A percentile compares a stretch with the other conserved stretches of the same genome.
Conservation (phyloP, 192 early-diverging fungal genomes). For the Entrophospora sp. region DNA sequence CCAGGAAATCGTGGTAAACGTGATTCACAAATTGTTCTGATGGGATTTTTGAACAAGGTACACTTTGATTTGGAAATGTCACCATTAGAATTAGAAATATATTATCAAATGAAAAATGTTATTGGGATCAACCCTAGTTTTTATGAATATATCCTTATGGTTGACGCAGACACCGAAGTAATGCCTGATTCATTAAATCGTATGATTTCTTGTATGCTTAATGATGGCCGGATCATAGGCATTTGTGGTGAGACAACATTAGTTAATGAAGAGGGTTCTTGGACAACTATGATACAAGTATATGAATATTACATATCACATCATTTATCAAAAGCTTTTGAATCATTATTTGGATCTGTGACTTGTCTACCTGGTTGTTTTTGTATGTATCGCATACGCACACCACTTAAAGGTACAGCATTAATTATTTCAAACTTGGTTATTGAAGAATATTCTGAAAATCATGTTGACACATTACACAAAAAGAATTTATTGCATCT, state of each 20-base stretch:
- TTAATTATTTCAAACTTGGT: conserved; percentile 74
- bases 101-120: conserved; percentile 93
- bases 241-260: conserved; percentile 93
- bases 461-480: conserved; percentile 90
- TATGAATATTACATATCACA: conserved; percentile 90
- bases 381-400: conserved; percentile 77
- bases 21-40: conserved; percentile 92
- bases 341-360: conserved; percentile 72
- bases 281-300: conserved; percentile 96
- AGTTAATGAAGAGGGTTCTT: conserved; percentile 80
- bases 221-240: conserved; percentile 74
- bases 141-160: conserved; percentile 72
- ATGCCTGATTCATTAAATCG: conserved; percentile 78
- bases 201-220: conserved; percentile 74
- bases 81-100: conserved; percentile 92
- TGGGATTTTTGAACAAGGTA: conserved; percentile 87
- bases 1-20: conserved; percentile 97
- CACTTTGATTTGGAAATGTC: conserved; percentile 87
- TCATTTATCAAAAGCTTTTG: conserved; percentile 85
- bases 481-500: conserved; percentile 94
- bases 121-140: conserved; percentile 81
- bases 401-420: conserved; percentile 56
- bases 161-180: conserved; percentile 80
- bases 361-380: conserved; percentile 81
- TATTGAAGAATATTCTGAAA: conserved; percentile 81